phyloP scores from a whole-genome alignment of 257 asterid genomes.

The Solanum pinnatisectum region DNA sequence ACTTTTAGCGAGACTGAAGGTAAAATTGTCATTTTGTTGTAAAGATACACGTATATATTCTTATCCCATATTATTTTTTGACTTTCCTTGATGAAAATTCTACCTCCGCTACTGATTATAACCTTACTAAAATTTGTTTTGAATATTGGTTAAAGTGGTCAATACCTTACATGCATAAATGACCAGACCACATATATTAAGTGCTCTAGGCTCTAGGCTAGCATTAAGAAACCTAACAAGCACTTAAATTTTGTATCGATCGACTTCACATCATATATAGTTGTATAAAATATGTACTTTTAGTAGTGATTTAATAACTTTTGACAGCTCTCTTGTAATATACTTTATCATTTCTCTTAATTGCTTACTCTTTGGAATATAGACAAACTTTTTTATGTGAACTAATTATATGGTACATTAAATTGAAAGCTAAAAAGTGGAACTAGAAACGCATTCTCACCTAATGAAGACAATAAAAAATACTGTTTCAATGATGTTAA shows the following conservation, averaged over 20 bases:
- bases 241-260: background rate
- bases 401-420: background rate
- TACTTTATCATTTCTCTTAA: background rate
- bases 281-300: background rate
- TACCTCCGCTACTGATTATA: background rate
- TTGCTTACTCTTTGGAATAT: background rate
- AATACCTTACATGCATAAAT: background rate
- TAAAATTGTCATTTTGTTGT: no score
- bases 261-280: background rate
- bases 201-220: background rate
- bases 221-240: background rate
- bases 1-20: background rate
- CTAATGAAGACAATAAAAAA: background rate
- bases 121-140: background rate
- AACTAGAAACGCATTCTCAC: background rate
- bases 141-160: background rate
- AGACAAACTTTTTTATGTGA: background rate
- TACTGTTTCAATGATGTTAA: background rate
- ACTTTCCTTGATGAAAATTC: background rate
- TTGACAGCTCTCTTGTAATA: background rate
- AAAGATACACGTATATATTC: background rate
- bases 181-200: background rate
- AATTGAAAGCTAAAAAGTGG: background rate
- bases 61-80: no score
- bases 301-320: background rate